phyloP scores from a whole-genome alignment of 2,329 filamentous ascomycete species.

The Trichoderma harzianum region DNA sequence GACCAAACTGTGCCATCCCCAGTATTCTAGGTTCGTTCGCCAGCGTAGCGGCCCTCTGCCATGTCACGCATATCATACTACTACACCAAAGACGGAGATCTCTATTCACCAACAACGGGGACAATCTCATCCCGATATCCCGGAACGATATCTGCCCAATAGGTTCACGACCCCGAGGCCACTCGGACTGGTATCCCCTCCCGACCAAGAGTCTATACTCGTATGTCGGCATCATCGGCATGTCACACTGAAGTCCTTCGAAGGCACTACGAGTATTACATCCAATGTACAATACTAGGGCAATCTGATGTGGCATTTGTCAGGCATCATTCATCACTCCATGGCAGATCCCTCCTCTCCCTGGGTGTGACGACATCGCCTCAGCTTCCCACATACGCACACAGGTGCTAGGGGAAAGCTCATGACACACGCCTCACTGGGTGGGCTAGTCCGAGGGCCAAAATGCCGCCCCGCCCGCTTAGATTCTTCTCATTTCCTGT shows the following conservation, averaged over 20 bases:
- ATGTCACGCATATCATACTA: background rate
- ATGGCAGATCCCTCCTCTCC: background rate
- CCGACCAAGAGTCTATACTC: background rate
- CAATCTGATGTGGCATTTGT: background rate
- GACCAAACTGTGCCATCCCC: background rate
- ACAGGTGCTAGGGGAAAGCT: background rate
- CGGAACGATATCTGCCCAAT: background rate
- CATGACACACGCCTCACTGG: conserved; percentile 3
- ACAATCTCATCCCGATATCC: background rate
- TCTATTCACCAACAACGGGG: background rate
- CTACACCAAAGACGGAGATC: background rate
- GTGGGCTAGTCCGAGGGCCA: background rate
- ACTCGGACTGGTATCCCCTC: background rate
- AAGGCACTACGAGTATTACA: background rate
- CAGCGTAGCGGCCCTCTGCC: background rate
- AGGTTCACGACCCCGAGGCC: background rate
- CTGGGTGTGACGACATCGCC: background rate
- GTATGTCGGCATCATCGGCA: background rate
- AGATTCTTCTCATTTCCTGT: conserved; percentile 9
- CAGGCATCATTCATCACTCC: background rate
- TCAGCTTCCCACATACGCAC: background rate
- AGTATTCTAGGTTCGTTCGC: conserved; percentile 7
- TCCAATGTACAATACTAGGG: background rate
- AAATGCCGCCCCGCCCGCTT: background rate
- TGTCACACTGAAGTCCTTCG: background rate